These are phyloP conservation scores for Podospora didyma DNA, from an alignment of 495 filamentous ascomycete species.

Conservation along the genomic window DNA sequence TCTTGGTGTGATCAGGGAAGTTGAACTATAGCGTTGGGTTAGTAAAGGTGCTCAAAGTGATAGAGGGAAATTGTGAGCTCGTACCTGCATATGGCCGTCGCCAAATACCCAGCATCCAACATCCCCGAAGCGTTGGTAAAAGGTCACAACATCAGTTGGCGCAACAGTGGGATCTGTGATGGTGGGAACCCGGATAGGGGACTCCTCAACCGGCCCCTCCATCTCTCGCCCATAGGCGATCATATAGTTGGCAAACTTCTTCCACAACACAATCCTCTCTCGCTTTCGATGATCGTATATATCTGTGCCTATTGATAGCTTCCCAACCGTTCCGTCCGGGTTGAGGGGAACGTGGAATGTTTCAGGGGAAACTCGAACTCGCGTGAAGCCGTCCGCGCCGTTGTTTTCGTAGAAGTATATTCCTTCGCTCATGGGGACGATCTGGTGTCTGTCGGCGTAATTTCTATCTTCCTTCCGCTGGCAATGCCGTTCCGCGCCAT, in stretches of 20 bases:
- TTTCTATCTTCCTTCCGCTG: constrained; percentile 49
- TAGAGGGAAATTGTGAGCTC: neutral
- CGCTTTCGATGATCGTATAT: constrained; percentile 66
- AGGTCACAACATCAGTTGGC: constrained; percentile 67
- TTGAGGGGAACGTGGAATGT: constrained; percentile 54
- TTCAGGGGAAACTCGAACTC: constrained; percentile 56
- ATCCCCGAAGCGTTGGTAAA: constrained; percentile 84
- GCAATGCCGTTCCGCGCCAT: constrained; percentile 58
- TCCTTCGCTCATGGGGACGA: constrained; percentile 59
- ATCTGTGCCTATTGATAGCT: constrained; percentile 48
- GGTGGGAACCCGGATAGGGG: constrained; percentile 44
- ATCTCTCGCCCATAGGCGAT: constrained; percentile 55
- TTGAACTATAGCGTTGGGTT: constrained; percentile 60
- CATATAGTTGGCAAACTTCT: constrained; percentile 96
- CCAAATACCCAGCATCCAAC: constrained; percentile 86
- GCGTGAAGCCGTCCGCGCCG: constrained; percentile 59
- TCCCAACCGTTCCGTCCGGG: constrained; percentile 50
- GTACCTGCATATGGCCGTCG: constrained; percentile 80
- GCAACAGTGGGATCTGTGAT: constrained; percentile 42
- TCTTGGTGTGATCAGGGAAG: constrained; percentile 96
- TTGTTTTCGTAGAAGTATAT: constrained; percentile 80
- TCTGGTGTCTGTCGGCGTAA: constrained; percentile 58
- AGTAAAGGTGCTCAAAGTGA: neutral
- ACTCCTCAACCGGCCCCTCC: constrained; percentile 38
- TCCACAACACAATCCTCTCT: constrained; percentile 74